phyloP scores from a whole-genome alignment of 1,139 yeast species.

The Geotrichum histeridarum region DNA sequence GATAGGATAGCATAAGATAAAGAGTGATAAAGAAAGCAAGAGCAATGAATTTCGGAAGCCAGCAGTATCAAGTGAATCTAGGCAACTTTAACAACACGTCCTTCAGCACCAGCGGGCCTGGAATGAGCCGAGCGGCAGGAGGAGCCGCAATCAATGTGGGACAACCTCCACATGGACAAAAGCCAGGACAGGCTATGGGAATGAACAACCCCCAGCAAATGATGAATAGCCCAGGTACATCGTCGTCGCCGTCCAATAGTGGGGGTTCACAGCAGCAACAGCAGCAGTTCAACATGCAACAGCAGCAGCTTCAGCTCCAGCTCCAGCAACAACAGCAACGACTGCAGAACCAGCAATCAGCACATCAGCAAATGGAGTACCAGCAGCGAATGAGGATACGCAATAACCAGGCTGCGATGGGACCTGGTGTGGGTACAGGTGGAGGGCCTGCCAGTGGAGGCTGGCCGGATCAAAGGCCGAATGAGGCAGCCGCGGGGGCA shows the following conservation, averaged over 20 bases:
- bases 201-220: too few relatives aligned
- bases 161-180: neutral
- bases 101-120: conserved; percentile 10
- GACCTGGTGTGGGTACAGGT: neutral
- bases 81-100: conserved; percentile 10
- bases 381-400: conserved; percentile 6
- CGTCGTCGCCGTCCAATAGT: too few relatives aligned
- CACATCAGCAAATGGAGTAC: conserved; percentile 4
- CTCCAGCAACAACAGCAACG: conserved; percentile 21
- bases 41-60: conserved; percentile 8
- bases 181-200: too few relatives aligned
- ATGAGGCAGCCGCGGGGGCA: neutral
- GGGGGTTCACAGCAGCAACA: conserved; percentile 26
- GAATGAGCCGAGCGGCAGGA: neutral
- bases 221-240: too few relatives aligned
- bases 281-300: conserved; percentile 1
- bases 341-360: conserved; percentile 20
- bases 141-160: neutral
- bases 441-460: neutral
- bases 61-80: conserved; percentile 10
- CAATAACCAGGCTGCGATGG: neutral
- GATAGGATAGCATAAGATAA: neutral
- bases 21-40: neutral
- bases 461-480: neutral
- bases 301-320: conserved; percentile 20